A percentile compares a stretch with the other conserved stretches of the same genome.
Evolutionary conservation across 1,284 basidiomycete genomes (phyloP).

Genomic region (Trametes versicolor): DNA sequence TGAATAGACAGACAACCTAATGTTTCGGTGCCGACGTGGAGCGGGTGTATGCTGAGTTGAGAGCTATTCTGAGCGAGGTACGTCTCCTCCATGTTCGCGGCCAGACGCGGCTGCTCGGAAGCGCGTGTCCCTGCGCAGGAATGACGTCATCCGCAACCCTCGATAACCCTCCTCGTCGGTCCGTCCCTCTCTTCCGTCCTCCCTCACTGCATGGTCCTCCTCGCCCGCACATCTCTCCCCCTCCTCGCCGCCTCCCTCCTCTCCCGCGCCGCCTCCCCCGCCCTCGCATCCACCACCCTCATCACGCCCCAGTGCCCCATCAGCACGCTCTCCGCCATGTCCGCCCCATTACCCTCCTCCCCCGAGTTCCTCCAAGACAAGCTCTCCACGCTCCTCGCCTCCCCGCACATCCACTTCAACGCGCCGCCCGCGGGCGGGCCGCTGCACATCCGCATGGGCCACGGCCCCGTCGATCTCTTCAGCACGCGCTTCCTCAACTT

Average conservation of each 20-base stretch:
- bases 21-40: neutral
- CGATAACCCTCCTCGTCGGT: neutral
- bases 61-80: conserved; percentile 9
- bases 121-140: conserved; percentile 13
- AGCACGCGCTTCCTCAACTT: conserved; percentile 43
- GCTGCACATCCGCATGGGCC: conserved; percentile 39
- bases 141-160: conserved; percentile 10
- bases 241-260: conserved; percentile 9
- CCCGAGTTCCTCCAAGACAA: conserved; percentile 41
- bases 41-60: neutral
- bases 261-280: neutral
- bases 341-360: conserved; percentile 27
- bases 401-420: conserved; percentile 46
- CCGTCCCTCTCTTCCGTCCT: neutral
- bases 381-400: conserved; percentile 40
- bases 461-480: conserved; percentile 46
- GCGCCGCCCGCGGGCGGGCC: conserved; percentile 24
- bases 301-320: conserved; percentile 19
- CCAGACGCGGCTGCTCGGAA: neutral
- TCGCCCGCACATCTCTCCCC: conserved; percentile 6
- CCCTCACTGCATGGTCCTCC: conserved; percentile 10
- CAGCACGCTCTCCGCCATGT: conserved; percentile 29
- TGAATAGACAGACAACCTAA: neutral
- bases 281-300: neutral
- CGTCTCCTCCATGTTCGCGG: neutral